Base-by-base conservation (phyloP, 768 basidiomycete species). In the Panaeolus cyanescens region DNA sequence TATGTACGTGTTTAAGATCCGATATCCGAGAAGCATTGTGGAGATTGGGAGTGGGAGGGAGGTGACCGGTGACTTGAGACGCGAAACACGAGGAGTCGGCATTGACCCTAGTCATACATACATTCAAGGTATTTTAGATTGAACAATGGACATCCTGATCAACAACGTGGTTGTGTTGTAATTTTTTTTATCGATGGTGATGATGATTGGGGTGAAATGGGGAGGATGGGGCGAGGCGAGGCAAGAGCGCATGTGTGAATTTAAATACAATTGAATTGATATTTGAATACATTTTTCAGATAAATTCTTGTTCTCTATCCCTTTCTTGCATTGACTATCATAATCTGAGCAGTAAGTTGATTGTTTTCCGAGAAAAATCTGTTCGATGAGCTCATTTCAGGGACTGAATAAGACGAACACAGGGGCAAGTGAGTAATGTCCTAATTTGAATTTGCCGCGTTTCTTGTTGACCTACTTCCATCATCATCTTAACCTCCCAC, bases 351-450 rank as follows among this genome's bases (percentile, higher is more conserved):
- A 40, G n/a, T 20, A 40, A 40, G 39, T 40, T 20, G 8, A 40
- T n/a, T n/a, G n/a, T n/a, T n/a, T 4, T 40, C 22, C n/a, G 17
- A 40, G 15, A 20, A 40, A 3, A 20, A 37, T 13, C 12, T 37
- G n/a, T 13, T n/a, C 36, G n/a, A n/a, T 13, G 12, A 37, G 12
- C 36, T 37, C 36, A 19, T 40, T 40, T 3, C n/a, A 40, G n/a
- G 30, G 30, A 25, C 25, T 20, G 22, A 42, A 42, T 22, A 42
- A 22, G 45, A 50, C 6, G 4, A 28, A 30, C 25, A 50, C 45
- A 50, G 45, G 45, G 45, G 45, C 25, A 28, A 50, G 45, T 50
- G 45, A 50, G 45, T 50, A 28, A 50, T 50, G 45, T 50, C 45
- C 45, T 50, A 50, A 50, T 50, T 50, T 50, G 45, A 50, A 30